phyloP scores from a whole-genome alignment of 2,329 filamentous ascomycete genomes.

The Aspergillus hiratsukae region DNA sequence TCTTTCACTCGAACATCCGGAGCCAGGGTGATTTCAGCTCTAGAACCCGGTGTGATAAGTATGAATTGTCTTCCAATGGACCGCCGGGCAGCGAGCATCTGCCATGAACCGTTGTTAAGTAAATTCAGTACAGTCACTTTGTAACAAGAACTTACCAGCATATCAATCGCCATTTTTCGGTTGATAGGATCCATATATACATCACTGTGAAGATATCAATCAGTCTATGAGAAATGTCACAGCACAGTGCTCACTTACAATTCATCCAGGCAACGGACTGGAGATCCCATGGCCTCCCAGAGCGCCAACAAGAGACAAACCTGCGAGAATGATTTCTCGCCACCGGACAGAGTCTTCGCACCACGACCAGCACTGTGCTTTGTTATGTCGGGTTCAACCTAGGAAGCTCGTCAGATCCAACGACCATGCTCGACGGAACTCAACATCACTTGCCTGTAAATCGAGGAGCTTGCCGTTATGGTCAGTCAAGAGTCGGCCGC shows the following conservation, averaged over 20 bases:
- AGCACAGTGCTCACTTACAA: constrained; percentile 52
- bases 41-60: constrained; percentile 89
- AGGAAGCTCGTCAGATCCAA: constrained; percentile 7
- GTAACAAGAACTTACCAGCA: constrained; percentile 65
- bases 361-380: constrained; percentile 67
- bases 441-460: constrained; percentile 55
- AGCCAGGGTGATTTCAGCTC: constrained; percentile 49
- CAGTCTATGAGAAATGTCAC: constrained; percentile 8
- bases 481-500: constrained; percentile 73
- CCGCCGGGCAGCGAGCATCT: constrained; percentile 79
- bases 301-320: constrained; percentile 89
- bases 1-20: constrained; percentile 44
- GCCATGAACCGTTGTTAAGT: constrained; percentile 17
- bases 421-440: not conserved
- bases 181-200: constrained; percentile 99
- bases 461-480: constrained; percentile 71
- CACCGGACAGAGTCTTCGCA: constrained; percentile 89
- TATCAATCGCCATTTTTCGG: constrained; percentile 82
- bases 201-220: constrained; percentile 49
- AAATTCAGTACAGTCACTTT: not conserved
- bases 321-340: constrained; percentile 96
- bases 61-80: constrained; percentile 93
- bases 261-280: constrained; percentile 90
- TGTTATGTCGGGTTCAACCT: constrained; percentile 65
- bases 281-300: constrained; percentile 98